Percentiles rank a stretch among this genome's conserved stretches.
phyloP scores from a whole-genome alignment of 345 rosid species.

The Cochlearia excelsa region DNA sequence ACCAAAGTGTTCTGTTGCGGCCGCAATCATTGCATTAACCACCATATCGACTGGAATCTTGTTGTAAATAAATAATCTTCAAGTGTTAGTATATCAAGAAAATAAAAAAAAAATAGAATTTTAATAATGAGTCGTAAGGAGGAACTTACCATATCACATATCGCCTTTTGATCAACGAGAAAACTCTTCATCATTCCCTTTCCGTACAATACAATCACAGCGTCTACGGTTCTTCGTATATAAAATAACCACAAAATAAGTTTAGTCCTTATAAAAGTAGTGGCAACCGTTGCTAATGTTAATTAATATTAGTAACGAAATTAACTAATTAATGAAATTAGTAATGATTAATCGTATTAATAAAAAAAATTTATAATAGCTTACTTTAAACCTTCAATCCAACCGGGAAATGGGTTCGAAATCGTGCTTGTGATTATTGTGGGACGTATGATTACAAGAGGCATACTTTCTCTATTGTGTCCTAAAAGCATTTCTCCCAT shows the following conservation, averaged over 20 bases:
- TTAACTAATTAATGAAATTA: no score
- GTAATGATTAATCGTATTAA: background rate
- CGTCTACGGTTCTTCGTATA: constrained; percentile 60
- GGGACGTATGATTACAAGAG: no score
- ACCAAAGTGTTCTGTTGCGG: constrained; percentile 22
- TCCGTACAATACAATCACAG: constrained; percentile 39
- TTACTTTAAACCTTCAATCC: constrained; percentile 84
- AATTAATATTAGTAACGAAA: no score
- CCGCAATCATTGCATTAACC: constrained; percentile 31
- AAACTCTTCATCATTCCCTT: constrained; percentile 49
- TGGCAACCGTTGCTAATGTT: no score
- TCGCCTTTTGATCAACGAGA: constrained; percentile 32
- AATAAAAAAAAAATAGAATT: no score
- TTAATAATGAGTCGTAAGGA: background rate
- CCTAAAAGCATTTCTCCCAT: no score
- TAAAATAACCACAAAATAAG: no score
- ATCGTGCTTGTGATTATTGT: constrained; percentile 64
- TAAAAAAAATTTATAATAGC: no score
- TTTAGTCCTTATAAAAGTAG: no score
- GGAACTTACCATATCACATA: constrained; percentile 47
- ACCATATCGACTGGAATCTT: constrained; percentile 41
- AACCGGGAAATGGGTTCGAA: constrained; percentile 71
- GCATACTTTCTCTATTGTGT: constrained; percentile 44
- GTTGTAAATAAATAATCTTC: no score
- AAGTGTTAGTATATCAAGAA: no score